Evolutionary conservation across 768 basidiomycete species (phyloP), one percentile per base, ranked within the genome.

Genomic region (Tricholoma flavovirens): DNA sequence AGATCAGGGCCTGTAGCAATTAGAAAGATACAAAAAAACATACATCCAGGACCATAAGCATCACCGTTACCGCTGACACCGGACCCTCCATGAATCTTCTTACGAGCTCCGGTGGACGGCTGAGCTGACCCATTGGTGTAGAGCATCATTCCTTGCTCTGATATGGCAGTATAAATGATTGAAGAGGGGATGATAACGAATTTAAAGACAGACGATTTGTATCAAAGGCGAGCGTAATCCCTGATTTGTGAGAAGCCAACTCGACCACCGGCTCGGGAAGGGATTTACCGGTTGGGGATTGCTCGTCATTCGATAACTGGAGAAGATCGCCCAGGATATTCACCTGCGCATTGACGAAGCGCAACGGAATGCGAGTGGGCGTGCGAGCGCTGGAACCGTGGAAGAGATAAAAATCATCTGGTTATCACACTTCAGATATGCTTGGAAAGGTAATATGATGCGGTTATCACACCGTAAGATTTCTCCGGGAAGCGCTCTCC

Each of bases 21-120:
- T 33, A 8, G 57, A 22, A 19, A 5, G 35, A 29, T 30, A 21
- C 40, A 21, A 53, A 38, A 42, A 3, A 14, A 73, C 82, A 54
- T 69, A 86, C 86, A 77, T 53, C 77, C 77, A 14, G 80, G 73
- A 32, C 73, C 70, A 64, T 90, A 89, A 5, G 83, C 81, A 55
- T 84, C 81, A 1, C 81, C 81, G 19, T 76, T 66, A 22, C 75
- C 81, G 49, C 65, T 69, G 17, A 72, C 69, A 21, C 87, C 87
- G n/a, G 80, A 82, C 2, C 88, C 87, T 15, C 88, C 87, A 62
- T 91, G 88, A 33, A 88, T 85, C 67, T 79, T 81, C 75, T 90
- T 89, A 45, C 84, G 77, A 30, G 82, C 80, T 14, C 79, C 82
- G 14, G 74, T 76, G 15, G 70, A 65, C 15, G 74, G 67, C 49